Evolutionary conservation across 805 yeast species (phyloP), one percentile per base, ranked within the genome.

Genomic region (Pichia nakasei): DNA sequence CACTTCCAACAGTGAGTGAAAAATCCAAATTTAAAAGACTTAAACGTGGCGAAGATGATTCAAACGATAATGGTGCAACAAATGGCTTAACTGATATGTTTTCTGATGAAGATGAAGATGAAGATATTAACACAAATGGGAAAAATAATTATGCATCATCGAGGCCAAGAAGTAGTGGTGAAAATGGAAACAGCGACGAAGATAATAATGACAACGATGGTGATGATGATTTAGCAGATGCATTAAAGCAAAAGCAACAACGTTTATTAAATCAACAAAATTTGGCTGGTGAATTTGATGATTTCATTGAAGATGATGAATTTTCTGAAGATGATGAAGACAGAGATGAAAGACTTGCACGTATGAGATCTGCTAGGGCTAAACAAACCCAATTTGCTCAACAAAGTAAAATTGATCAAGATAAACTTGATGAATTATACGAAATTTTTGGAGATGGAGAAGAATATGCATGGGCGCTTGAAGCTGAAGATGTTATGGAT

Each of bases 401-500:
- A 42, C 54, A 55, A 40, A 58, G 67, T 49, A 73, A 85, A 56
- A 66, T 84, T 36, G 96, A 93, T 54, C 82, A 93, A 44, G 97
- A 93, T 55, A 85, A 86, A 60, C 76, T 91, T 51, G 93, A 87
- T 57, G 97, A 91, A 63, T 76, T 93, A 58, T 88, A 80, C 57
- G 98, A 93, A 60, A 86, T 93, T 13, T 93, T 93, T 60, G 98
- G 98, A 52, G 94, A 88, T 61, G 98, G 98, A 41, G 88, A 81
- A 51, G 97, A 91, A 58, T 93, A 93, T 63, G 96, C 86, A 45
- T 93, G 98, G 97, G 98, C 98, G 12, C 69, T 93, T 44, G 96
- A 87, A 57, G 93, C 86, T 24, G 96, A 89, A 65, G 79, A 76
- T 48, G 72, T 70, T 44, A 82, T 75, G 52, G 81, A 74, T 40